These are phyloP conservation scores for Eimeria acervulina DNA, from an alignment of 169 alveolate species.

Conservation along the genomic window DNA sequence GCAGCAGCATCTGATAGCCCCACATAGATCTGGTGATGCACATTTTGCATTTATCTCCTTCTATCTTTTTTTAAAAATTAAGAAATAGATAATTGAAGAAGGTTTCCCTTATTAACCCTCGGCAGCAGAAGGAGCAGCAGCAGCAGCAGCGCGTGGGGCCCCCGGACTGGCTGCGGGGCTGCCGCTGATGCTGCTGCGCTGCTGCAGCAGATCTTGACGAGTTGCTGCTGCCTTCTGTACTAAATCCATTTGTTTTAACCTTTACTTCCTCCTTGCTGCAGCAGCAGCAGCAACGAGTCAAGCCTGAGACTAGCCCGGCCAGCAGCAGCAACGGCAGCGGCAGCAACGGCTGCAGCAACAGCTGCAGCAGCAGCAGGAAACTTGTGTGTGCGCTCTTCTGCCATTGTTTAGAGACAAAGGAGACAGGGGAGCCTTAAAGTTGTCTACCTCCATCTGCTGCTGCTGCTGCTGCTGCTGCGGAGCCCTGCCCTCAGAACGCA, in stretches of 20 bases:
- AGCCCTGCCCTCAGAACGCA: neutral
- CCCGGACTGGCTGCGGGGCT: slow-evolving; percentile 42
- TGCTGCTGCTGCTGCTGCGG: slow-evolving; percentile 18
- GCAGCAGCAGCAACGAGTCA: slow-evolving; percentile 5
- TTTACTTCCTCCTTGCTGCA: slow-evolving; percentile 13
- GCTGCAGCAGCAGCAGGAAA: neutral
- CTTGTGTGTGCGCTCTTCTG: neutral
- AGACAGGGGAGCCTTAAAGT: neutral
- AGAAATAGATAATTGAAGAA: neutral
- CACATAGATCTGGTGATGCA: neutral
- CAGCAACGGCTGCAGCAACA: neutral
- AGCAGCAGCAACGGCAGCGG: slow-evolving; percentile 1
- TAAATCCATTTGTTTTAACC: neutral
- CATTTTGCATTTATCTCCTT: too few relatives aligned
- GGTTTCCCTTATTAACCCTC: neutral
- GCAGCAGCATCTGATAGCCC: neutral
- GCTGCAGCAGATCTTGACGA: slow-evolving; percentile 23
- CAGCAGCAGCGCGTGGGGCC: slow-evolving; percentile 65
- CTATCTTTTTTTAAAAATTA: neutral
- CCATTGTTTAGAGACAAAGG: neutral
- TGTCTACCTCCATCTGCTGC: neutral
- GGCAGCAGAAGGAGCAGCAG: neutral
- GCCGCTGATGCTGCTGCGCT: slow-evolving; percentile 31
- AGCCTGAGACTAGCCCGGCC: neutral
- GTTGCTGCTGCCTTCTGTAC: slow-evolving; percentile 34